Percentiles rank a stretch among this genome's conserved stretches.
These are phyloP conservation scores for Mycena capillaripes DNA, from an alignment of 768 basidiomycete species.

Conservation along the genomic window DNA sequence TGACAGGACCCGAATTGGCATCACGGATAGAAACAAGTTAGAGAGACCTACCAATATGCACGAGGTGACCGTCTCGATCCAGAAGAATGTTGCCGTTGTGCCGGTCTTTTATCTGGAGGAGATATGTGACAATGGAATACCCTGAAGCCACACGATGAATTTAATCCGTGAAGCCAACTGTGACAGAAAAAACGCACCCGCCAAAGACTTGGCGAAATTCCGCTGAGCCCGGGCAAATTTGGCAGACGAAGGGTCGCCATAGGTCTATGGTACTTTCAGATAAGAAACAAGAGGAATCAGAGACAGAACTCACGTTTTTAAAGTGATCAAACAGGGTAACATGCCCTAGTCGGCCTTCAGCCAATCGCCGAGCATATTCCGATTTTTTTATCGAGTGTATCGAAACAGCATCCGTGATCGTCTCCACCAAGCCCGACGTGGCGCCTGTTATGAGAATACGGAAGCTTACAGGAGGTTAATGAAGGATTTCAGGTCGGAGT, in stretches of 20 bases:
- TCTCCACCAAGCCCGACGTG: slow-evolving; percentile 94
- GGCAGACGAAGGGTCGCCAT: slow-evolving; percentile 89
- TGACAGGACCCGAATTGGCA: not conserved
- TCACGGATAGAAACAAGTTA: not conserved
- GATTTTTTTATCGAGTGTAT: slow-evolving; percentile 99
- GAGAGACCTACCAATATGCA: slow-evolving; percentile 74
- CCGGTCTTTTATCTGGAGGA: slow-evolving; percentile 97
- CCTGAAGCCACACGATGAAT: slow-evolving; percentile 57
- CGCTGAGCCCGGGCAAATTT: slow-evolving; percentile 92
- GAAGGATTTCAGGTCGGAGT: not conserved
- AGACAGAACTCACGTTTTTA: slow-evolving; percentile 69
- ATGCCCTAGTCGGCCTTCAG: slow-evolving; percentile 85
- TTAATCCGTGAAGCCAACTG: not conserved
- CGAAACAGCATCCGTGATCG: slow-evolving; percentile 97
- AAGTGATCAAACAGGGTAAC: slow-evolving; percentile 96
- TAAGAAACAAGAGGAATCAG: not conserved
- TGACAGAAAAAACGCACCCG: slow-evolving; percentile 61
- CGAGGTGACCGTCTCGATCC: slow-evolving; percentile 94
- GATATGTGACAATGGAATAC: slow-evolving; percentile 95
- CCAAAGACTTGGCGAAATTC: slow-evolving; percentile 94
- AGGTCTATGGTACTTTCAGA: slow-evolving; percentile 67
- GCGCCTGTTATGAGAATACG: slow-evolving; percentile 96
- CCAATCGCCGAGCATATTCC: slow-evolving; percentile 91
- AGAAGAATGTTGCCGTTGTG: slow-evolving; percentile 99
- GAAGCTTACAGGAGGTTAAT: slow-evolving; percentile 70